Conservation (phyloP, 768 basidiomycete genomes). For the Calocera viscosa region DNA sequence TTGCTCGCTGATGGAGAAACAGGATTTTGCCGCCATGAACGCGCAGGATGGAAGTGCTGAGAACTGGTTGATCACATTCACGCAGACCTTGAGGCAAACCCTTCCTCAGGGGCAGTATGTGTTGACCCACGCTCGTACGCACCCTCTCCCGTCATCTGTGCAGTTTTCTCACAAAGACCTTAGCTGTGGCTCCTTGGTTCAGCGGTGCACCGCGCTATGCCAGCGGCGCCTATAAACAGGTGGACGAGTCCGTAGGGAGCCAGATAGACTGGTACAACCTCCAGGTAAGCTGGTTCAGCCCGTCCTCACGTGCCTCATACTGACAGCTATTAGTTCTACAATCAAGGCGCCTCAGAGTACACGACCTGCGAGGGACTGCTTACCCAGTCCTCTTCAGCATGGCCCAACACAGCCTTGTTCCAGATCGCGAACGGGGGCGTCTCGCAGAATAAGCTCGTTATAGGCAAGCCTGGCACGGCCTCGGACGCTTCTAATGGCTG, state of each 20-base stretch:
- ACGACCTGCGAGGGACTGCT: slow-evolving; percentile 18
- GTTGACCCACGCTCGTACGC: slow-evolving; percentile 38
- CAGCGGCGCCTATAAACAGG: slow-evolving; percentile 42
- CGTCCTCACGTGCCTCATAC: no score
- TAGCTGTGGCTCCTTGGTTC: slow-evolving; percentile 15
- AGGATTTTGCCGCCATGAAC: slow-evolving; percentile 19
- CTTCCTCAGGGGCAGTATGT: slow-evolving; percentile 41
- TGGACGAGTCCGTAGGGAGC: slow-evolving; percentile 41
- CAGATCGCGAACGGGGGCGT: slow-evolving; percentile 26
- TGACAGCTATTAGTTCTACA: no score
- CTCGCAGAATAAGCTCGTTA: slow-evolving; percentile 28
- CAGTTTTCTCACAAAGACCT: background rate
- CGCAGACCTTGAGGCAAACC: slow-evolving; percentile 36
- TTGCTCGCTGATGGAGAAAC: background rate
- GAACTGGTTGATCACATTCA: slow-evolving; percentile 43
- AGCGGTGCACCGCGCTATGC: background rate
- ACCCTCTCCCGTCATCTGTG: background rate
- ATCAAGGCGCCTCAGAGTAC: slow-evolving; percentile 12
- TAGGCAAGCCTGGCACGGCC: slow-evolving; percentile 28
- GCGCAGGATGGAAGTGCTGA: slow-evolving; percentile 16
- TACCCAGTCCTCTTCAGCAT: slow-evolving; percentile 20
- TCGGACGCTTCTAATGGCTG: slow-evolving; percentile 25
- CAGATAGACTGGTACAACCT: slow-evolving; percentile 53
- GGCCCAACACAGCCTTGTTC: slow-evolving; percentile 27
- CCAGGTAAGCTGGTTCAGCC: no score